phyloP scores from a whole-genome alignment of 495 filamentous ascomycete species.

The Talaromyces nanjingensis region DNA sequence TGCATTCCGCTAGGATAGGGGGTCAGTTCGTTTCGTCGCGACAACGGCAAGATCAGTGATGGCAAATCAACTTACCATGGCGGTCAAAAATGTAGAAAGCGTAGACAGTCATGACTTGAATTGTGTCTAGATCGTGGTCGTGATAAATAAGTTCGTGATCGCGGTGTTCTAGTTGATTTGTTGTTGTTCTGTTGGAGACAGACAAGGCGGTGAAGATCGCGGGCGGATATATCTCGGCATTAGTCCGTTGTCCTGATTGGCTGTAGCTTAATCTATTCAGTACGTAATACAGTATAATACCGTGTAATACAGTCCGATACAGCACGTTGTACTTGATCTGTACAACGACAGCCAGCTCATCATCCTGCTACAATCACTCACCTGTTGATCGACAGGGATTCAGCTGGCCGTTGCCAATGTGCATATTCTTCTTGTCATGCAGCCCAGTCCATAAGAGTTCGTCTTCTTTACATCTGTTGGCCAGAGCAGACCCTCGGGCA shows the following conservation, averaged over 20 bases:
- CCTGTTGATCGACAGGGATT: constrained; percentile 1
- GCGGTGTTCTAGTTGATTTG: neutral
- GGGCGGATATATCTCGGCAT: neutral
- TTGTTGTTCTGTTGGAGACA: neutral
- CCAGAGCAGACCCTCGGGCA: neutral
- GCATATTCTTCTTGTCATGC: neutral
- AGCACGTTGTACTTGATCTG: neutral
- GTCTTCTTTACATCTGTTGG: neutral
- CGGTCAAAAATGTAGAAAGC: constrained; percentile 99
- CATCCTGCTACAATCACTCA: neutral
- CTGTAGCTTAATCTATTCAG: neutral
- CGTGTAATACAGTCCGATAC: neutral
- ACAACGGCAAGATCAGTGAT: neutral
- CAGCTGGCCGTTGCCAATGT: neutral
- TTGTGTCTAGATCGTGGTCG: neutral
- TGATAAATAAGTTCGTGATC: neutral
- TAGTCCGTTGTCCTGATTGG: neutral
- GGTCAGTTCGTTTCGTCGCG: neutral
- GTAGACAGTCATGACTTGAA: constrained; percentile 72
- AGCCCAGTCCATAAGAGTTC: neutral
- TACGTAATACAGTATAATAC: neutral
- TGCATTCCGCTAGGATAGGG: constrained; percentile 71
- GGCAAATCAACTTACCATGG: constrained; percentile 59
- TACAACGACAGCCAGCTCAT: neutral
- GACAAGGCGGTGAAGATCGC: neutral